phyloP scores from a whole-genome alignment of 805 yeast genomes.

The Sugiyamaella smithiae region DNA sequence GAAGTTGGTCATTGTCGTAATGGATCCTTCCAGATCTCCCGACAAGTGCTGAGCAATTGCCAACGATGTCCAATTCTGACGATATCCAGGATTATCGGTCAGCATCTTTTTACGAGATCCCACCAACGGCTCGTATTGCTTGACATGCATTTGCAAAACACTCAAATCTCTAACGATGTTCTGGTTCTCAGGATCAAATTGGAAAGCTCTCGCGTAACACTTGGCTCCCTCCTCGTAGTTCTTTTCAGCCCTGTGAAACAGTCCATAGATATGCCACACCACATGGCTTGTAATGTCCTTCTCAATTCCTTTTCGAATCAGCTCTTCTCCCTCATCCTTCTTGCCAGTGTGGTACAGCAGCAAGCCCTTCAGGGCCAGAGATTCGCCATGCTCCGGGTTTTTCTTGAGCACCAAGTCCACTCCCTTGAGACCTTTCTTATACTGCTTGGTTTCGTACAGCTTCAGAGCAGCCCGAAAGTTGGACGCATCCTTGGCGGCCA shows the following conservation, averaged over 20 bases:
- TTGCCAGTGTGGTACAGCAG: slow-evolving; percentile 56
- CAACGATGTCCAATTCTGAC: slow-evolving; percentile 87
- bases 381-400: slow-evolving; percentile 70
- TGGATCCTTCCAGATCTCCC: slow-evolving; percentile 64
- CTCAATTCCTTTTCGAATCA: slow-evolving; percentile 58
- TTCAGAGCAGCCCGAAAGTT: slow-evolving; percentile 78
- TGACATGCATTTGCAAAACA: slow-evolving; percentile 70
- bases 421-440: slow-evolving; percentile 76
- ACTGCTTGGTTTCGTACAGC: slow-evolving; percentile 79
- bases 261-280: slow-evolving; percentile 81
- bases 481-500: slow-evolving; percentile 59
- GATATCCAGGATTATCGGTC: slow-evolving; percentile 71
- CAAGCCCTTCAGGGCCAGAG: slow-evolving; percentile 82
- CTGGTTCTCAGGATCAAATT: slow-evolving; percentile 72
- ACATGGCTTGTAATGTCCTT: slow-evolving; percentile 63
- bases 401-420: slow-evolving; percentile 76
- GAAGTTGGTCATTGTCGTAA: slow-evolving; percentile 66
- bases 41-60: slow-evolving; percentile 83
- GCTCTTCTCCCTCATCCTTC: slow-evolving; percentile 58
- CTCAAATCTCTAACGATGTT: slow-evolving; percentile 82
- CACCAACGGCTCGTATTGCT: slow-evolving; percentile 64
- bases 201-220: slow-evolving; percentile 71
- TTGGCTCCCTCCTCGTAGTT: slow-evolving; percentile 74
- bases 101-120: slow-evolving; percentile 65
- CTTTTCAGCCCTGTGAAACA: slow-evolving; percentile 68